Evolutionary conservation across 1,139 yeast species (phyloP).

Genomic region (Suhomyces wounanorum): DNA sequence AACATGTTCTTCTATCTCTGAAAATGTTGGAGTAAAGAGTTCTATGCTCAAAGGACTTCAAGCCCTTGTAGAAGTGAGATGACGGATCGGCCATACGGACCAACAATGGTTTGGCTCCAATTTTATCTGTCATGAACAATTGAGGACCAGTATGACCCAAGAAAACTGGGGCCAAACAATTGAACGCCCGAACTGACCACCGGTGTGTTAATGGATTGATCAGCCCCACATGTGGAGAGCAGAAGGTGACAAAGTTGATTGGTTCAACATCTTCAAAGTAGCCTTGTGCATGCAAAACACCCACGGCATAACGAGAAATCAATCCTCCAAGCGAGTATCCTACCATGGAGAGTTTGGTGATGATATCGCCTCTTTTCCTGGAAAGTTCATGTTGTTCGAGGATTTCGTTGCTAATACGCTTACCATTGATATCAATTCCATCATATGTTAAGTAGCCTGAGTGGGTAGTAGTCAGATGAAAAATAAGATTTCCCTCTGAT

Average conservation of each 20-base stretch:
- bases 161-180: conserved; percentile 58
- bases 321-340: conserved; percentile 89
- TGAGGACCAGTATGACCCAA: conserved; percentile 75
- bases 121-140: conserved; percentile 60
- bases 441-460: conserved; percentile 75
- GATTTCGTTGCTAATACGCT: conserved; percentile 72
- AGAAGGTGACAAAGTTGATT: conserved; percentile 69
- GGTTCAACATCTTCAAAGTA: conserved; percentile 53
- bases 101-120: conserved; percentile 48
- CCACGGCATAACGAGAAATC: conserved; percentile 74
- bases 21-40: conserved; percentile 72
- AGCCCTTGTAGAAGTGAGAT: conserved; percentile 60
- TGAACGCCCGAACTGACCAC: conserved; percentile 49
- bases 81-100: conserved; percentile 63
- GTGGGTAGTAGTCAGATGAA: conserved; percentile 63
- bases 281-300: conserved; percentile 57
- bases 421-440: conserved; percentile 84
- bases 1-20: conserved; percentile 77
- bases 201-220: conserved; percentile 57
- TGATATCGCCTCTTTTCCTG: conserved; percentile 25
- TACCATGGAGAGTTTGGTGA: conserved; percentile 62
- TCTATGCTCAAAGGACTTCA: conserved; percentile 51
- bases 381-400: conserved; percentile 43
- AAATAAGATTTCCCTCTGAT: conserved; percentile 37
- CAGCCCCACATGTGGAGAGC: conserved; percentile 83